Evolutionary conservation across 768 basidiomycete genomes (phyloP).

Genomic region (Pholiota conissans): DNA sequence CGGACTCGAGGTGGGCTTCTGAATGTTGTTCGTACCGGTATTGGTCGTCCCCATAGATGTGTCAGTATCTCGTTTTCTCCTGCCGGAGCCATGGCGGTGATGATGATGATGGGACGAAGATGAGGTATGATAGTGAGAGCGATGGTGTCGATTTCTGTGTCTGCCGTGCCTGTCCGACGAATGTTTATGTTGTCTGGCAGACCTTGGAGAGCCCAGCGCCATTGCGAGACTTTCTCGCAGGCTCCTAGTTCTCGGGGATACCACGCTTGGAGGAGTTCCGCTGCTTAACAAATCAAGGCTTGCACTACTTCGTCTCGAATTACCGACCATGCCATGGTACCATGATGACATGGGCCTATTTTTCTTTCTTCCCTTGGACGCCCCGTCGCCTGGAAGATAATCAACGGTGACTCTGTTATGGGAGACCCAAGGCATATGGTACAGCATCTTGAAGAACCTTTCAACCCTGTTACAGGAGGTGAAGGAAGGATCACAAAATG

Average conservation of each 20-base stretch:
- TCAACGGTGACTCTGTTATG: slow-evolving; percentile 43
- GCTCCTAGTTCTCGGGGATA: slow-evolving; percentile 19
- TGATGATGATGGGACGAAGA: slow-evolving; percentile 21
- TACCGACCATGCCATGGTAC: slow-evolving; percentile 28
- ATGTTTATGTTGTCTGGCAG: slow-evolving; percentile 7
- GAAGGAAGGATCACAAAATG: slow-evolving; percentile 36
- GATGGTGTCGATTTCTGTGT: slow-evolving; percentile 13
- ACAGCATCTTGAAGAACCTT: slow-evolving; percentile 40
- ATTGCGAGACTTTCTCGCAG: slow-evolving; percentile 20
- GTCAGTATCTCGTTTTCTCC: slow-evolving; percentile 13
- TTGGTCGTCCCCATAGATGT: slow-evolving; percentile 12
- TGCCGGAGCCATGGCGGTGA: slow-evolving; percentile 13
- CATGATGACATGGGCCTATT: slow-evolving; percentile 32
- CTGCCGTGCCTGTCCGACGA: slow-evolving; percentile 16
- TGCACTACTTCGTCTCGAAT: slow-evolving; percentile 23
- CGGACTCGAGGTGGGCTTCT: slow-evolving; percentile 10
- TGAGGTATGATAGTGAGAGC: slow-evolving; percentile 25
- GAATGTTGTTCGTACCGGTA: background rate
- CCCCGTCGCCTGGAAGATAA: slow-evolving; percentile 38
- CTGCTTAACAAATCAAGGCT: slow-evolving; percentile 33
- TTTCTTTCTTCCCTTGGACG: slow-evolving; percentile 16
- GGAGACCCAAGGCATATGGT: slow-evolving; percentile 49
- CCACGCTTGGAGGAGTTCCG: slow-evolving; percentile 21
- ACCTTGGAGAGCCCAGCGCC: slow-evolving; percentile 18
- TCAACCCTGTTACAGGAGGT: slow-evolving; percentile 38